These are phyloP conservation scores for Smittium mucronatum DNA, from an alignment of 371 early-diverging fungal genomes.

Conservation along the genomic window DNA sequence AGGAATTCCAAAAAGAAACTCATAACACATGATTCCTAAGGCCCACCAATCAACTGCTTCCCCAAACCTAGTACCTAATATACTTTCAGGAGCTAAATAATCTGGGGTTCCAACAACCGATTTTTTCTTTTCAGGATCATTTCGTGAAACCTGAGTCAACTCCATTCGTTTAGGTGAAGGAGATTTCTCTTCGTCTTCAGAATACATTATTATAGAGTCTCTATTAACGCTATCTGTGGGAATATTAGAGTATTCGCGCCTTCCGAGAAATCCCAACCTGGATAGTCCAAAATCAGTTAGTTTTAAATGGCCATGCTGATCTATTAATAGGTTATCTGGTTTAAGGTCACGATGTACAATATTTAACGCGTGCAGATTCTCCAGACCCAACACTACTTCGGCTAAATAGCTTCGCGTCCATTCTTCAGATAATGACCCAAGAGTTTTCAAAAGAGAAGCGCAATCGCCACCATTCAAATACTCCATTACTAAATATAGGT, in stretches of 20 bases:
- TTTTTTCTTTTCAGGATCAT: conserved; percentile 12
- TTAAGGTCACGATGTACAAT: conserved; percentile 80
- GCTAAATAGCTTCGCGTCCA: conserved; percentile 72
- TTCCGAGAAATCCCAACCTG: conserved; percentile 39
- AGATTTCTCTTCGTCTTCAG: background rate
- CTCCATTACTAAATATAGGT: conserved; percentile 89
- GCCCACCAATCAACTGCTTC: conserved; percentile 94
- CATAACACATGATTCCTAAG: conserved; percentile 85
- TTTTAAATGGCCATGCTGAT: conserved; percentile 66
- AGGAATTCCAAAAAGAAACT: conserved; percentile 69
- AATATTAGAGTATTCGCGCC: conserved; percentile 25
- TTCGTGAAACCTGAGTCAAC: background rate
- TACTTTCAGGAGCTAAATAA: conserved; percentile 85
- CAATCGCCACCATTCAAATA: conserved; percentile 95
- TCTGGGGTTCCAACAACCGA: conserved; percentile 74
- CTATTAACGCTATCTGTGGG: background rate
- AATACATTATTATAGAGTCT: background rate
- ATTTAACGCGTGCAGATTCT: conserved; percentile 67
- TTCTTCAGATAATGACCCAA: conserved; percentile 62
- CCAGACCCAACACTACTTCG: conserved; percentile 73
- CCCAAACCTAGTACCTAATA: conserved; percentile 64
- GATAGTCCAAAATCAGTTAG: conserved; percentile 80
- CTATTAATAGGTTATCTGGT: conserved; percentile 71
- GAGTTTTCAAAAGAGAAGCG: conserved; percentile 73
- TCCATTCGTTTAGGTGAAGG: background rate